Conservation (phyloP, 1,284 basidiomycete genomes). For the Takashimella tepidaria region DNA sequence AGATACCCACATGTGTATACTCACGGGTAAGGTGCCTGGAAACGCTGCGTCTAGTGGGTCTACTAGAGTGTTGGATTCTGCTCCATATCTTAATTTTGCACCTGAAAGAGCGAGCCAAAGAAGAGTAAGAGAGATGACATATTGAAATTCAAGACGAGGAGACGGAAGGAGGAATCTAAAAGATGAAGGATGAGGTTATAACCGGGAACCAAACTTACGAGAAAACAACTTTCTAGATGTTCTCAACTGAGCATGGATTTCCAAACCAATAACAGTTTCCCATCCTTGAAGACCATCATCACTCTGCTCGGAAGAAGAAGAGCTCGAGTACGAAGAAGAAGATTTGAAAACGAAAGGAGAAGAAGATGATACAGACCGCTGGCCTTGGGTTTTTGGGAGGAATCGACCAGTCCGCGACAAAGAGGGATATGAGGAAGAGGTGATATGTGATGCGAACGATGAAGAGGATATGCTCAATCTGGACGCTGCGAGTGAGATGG, state of each 20-base stretch:
- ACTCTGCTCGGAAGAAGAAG: neutral
- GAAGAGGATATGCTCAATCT: too few relatives aligned
- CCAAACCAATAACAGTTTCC: constrained; percentile 86
- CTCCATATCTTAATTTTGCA: constrained; percentile 32
- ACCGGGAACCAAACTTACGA: constrained; percentile 51
- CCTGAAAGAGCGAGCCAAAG: constrained; percentile 6
- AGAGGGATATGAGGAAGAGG: too few relatives aligned
- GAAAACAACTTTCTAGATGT: constrained; percentile 87
- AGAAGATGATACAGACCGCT: too few relatives aligned
- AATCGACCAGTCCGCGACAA: too few relatives aligned
- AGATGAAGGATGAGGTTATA: neutral
- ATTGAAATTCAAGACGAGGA: too few relatives aligned
- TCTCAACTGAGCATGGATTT: constrained; percentile 92
- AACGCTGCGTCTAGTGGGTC: constrained; percentile 74
- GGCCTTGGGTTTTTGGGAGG: too few relatives aligned
- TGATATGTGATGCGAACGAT: too few relatives aligned
- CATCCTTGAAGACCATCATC: constrained; percentile 57
- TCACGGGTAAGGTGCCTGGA: neutral
- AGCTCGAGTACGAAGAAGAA: neutral
- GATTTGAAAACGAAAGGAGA: neutral
- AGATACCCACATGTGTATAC: too few relatives aligned
- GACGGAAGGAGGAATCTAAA: too few relatives aligned
- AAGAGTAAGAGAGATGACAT: neutral
- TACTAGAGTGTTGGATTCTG: constrained; percentile 59
- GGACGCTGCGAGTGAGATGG: too few relatives aligned